Evolutionary conservation across 1,284 basidiomycete genomes (phyloP).

Genomic region (Cryptococcus jaspeensis): DNA sequence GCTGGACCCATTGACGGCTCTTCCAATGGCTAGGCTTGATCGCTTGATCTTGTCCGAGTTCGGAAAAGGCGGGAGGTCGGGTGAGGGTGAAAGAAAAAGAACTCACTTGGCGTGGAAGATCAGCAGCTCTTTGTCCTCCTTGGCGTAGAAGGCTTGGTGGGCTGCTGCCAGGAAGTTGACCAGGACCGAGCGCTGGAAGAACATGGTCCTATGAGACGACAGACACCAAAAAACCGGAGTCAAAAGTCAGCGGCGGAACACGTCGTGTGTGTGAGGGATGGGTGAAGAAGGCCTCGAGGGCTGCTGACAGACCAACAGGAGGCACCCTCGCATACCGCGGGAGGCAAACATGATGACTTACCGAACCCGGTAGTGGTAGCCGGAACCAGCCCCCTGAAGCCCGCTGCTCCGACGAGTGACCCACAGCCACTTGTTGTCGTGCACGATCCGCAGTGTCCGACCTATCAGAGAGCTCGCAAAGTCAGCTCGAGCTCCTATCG

Average conservation of each 20-base stretch:
- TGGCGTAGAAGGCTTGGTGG: constrained; percentile 21
- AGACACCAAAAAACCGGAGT: neutral
- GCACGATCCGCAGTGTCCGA: constrained; percentile 10
- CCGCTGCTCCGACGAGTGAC: constrained; percentile 14
- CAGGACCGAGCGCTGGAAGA: constrained; percentile 18
- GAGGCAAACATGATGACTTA: neutral
- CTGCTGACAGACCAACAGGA: too few relatives aligned
- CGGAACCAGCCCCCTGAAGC: too few relatives aligned
- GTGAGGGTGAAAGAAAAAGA: neutral
- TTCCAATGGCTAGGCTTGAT: too few relatives aligned
- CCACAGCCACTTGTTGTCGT: constrained; percentile 23
- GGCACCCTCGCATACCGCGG: too few relatives aligned
- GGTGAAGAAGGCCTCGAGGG: too few relatives aligned
- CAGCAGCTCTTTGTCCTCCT: constrained; percentile 26
- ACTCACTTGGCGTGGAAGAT: constrained; percentile 33
- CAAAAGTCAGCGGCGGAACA: too few relatives aligned
- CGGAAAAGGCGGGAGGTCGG: too few relatives aligned
- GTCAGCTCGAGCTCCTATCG: too few relatives aligned
- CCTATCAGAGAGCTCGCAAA: too few relatives aligned
- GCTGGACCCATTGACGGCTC: too few relatives aligned
- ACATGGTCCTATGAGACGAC: constrained; percentile 15
- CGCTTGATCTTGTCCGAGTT: too few relatives aligned
- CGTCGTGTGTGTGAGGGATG: too few relatives aligned
- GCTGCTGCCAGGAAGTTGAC: constrained; percentile 24
- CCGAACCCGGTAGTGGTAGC: constrained; percentile 15